These are phyloP conservation scores for Lignosus rhinocerotis DNA, from an alignment of 1,284 basidiomycete genomes.

Conservation along the genomic window DNA sequence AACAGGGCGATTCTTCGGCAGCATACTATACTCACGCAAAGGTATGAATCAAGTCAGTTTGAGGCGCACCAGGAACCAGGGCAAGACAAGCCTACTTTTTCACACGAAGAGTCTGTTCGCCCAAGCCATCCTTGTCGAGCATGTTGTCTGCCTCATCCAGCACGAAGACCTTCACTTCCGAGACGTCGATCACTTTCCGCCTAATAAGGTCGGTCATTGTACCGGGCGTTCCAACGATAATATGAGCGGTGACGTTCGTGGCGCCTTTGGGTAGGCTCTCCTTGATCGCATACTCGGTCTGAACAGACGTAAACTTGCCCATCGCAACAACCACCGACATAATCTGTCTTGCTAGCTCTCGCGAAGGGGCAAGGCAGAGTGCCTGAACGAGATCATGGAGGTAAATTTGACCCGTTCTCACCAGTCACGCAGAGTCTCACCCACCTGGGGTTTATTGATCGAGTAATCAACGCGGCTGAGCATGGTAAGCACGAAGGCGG, in stretches of 20 bases:
- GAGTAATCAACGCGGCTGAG: slow-evolving; percentile 90
- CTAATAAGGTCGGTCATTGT: slow-evolving; percentile 88
- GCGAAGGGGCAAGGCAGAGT: slow-evolving; percentile 90
- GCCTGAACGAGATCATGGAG: slow-evolving; percentile 51
- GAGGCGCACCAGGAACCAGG: slow-evolving; percentile 2
- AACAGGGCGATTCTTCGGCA: slow-evolving; percentile 57
- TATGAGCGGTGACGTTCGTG: slow-evolving; percentile 81
- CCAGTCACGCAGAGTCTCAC: slow-evolving; percentile 19
- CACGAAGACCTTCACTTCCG: slow-evolving; percentile 89
- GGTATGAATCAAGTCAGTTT: slow-evolving; percentile 4
- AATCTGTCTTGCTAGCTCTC: slow-evolving; percentile 97
- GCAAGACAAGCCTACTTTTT: slow-evolving; percentile 73
- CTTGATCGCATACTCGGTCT: slow-evolving; percentile 94
- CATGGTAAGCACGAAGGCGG: slow-evolving; percentile 98
- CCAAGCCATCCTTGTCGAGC: slow-evolving; percentile 93
- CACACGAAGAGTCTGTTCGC: slow-evolving; percentile 94
- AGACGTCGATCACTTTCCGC: slow-evolving; percentile 74
- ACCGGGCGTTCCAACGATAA: slow-evolving; percentile 96
- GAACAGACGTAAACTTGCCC: slow-evolving; percentile 93
- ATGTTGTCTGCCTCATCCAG: slow-evolving; percentile 99
- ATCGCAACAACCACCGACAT: slow-evolving; percentile 93
- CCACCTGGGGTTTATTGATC: slow-evolving; percentile 81
- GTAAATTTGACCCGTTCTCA: not conserved
- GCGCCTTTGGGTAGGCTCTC: slow-evolving; percentile 72
- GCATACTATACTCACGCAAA: slow-evolving; percentile 46